Evolutionary conservation across 2,329 filamentous ascomycete genomes (phyloP).

Genomic region (Chaetomium sp.): DNA sequence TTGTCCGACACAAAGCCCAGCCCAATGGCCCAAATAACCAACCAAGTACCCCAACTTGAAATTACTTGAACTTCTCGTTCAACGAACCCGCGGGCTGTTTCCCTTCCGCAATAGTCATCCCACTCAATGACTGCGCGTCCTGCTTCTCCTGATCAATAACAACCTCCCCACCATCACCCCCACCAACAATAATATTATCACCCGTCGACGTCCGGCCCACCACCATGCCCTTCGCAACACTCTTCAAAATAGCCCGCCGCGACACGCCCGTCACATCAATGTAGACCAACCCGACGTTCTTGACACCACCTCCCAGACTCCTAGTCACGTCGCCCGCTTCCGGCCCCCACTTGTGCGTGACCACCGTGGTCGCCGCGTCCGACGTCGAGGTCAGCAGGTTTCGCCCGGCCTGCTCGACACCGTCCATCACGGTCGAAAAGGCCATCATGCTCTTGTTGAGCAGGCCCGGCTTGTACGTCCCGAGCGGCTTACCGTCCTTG

Average conservation of each 20-base stretch:
- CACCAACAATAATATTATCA: conserved; percentile 66
- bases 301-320: conserved; percentile 76
- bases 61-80: conserved; percentile 14
- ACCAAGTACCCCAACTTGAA: background rate
- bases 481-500: conserved; percentile 59
- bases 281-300: conserved; percentile 95
- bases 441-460: conserved; percentile 96
- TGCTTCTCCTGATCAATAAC: background rate
- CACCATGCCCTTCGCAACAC: conserved; percentile 94
- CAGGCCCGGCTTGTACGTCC: conserved; percentile 77
- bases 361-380: conserved; percentile 74
- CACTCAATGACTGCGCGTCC: conserved; percentile 18
- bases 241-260: conserved; percentile 82
- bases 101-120: conserved; percentile 17
- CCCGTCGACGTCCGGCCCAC: conserved; percentile 71
- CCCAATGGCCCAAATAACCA: background rate
- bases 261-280: conserved; percentile 94
- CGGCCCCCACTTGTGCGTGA: conserved; percentile 80
- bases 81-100: conserved; percentile 19
- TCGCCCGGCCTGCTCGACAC: conserved; percentile 80
- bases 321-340: conserved; percentile 76
- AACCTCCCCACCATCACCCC: conserved; percentile 40
- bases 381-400: conserved; percentile 69
- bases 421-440: conserved; percentile 89
- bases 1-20: background rate